These are phyloP conservation scores for Brassica nigra DNA, from an alignment of 345 rosid species.

Conservation along the genomic window DNA sequence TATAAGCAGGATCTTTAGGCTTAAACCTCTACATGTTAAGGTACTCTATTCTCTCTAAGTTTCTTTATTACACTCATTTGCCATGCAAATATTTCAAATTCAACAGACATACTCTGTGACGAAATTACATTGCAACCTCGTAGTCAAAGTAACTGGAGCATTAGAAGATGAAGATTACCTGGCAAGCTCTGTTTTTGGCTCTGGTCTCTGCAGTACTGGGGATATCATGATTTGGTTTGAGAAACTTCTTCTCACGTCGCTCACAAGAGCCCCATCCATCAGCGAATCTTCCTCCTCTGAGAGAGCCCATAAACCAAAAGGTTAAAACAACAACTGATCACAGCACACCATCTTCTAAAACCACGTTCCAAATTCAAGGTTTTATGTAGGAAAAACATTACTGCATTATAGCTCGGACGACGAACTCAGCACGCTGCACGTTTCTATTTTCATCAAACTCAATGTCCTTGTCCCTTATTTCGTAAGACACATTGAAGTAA, in stretches of 20 bases:
- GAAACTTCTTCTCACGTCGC: conserved; percentile 78
- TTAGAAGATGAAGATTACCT: conserved; percentile 48
- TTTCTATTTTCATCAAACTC: conserved; percentile 86
- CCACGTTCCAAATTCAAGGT: neutral
- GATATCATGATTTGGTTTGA: conserved; percentile 85
- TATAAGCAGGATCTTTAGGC: conserved; percentile 2
- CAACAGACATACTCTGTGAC: conserved; percentile 1
- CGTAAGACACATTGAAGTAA: conserved; percentile 88
- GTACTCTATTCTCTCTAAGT: conserved; percentile 22
- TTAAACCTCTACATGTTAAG: conserved; percentile 16
- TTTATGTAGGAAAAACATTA: conserved; percentile 45
- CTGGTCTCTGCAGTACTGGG: conserved; percentile 96
- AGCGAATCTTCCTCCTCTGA: conserved; percentile 77
- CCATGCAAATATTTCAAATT: conserved; percentile 14
- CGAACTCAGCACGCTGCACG: conserved; percentile 92
- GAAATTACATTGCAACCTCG: neutral
- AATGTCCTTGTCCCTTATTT: conserved; percentile 84
- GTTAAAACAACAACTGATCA: neutral
- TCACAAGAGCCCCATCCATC: conserved; percentile 99
- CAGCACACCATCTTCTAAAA: neutral
- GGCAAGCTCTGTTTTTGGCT: conserved; percentile 94
- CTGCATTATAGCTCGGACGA: conserved; percentile 90
- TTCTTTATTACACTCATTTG: neutral
- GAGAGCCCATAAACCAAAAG: conserved; percentile 18
- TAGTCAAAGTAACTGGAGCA: neutral